Evolutionary conservation across 371 early-diverging fungal species (phyloP).

Genomic region (Coemansia sp.): DNA sequence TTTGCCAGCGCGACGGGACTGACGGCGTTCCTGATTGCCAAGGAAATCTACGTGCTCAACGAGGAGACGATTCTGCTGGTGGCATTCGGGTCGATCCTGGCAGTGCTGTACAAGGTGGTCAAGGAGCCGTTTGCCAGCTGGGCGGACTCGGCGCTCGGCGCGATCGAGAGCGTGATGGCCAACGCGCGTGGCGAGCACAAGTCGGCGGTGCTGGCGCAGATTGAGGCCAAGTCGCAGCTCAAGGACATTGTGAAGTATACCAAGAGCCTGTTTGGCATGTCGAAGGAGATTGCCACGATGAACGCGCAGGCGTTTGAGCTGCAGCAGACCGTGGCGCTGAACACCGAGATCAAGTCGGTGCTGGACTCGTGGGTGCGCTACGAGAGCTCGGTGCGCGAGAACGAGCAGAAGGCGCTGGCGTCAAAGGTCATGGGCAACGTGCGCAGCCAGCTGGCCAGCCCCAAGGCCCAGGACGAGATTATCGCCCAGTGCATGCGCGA

Average conservation of each 20-base stretch:
- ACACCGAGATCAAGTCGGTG: slow-evolving; percentile 81
- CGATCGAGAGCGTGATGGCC: slow-evolving; percentile 76
- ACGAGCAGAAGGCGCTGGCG: slow-evolving; percentile 88
- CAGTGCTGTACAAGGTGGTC: slow-evolving; percentile 70
- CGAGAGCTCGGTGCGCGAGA: slow-evolving; percentile 89
- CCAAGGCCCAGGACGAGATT: slow-evolving; percentile 62
- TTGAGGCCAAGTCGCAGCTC: slow-evolving; percentile 86
- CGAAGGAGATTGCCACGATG: slow-evolving; percentile 90
- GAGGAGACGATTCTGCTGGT: slow-evolving; percentile 87
- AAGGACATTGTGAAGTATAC: slow-evolving; percentile 92
- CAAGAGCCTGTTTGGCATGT: slow-evolving; percentile 88
- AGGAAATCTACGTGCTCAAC: slow-evolving; percentile 95
- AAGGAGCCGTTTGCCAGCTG: slow-evolving; percentile 87
- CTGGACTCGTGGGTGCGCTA: slow-evolving; percentile 97
- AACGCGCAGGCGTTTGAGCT: slow-evolving; percentile 92
- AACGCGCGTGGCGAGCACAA: slow-evolving; percentile 92
- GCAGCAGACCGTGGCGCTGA: slow-evolving; percentile 86
- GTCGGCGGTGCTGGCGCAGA: slow-evolving; percentile 82
- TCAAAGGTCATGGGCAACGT: slow-evolving; percentile 83
- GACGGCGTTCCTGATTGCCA: slow-evolving; percentile 86
- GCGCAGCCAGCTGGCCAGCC: slow-evolving; percentile 75
- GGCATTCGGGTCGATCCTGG: slow-evolving; percentile 72
- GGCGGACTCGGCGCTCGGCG: slow-evolving; percentile 78
- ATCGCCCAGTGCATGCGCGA: slow-evolving; percentile 53
- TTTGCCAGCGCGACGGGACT: slow-evolving; percentile 81